Percentiles rank a stretch among this genome's conserved stretches.
Conservation (phyloP, 1,284 basidiomycete species). For the Sporisorium exsertum region DNA sequence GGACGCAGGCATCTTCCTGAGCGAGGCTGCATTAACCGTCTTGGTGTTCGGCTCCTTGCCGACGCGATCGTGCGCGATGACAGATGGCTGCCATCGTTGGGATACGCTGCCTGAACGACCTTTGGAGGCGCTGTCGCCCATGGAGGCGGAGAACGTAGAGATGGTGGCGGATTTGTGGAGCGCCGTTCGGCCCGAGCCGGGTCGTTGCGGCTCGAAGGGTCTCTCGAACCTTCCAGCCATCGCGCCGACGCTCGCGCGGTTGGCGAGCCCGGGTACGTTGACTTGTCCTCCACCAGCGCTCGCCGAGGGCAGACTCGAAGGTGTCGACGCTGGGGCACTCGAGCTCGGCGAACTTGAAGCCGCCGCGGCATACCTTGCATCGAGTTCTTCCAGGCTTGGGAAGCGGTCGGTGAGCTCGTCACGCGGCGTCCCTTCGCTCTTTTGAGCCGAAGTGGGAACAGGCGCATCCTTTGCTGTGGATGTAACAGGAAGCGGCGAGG, state of each 20-base stretch:
- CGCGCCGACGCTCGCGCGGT: slow-evolving; percentile 47
- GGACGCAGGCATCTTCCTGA: slow-evolving; percentile 9
- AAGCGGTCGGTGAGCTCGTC: slow-evolving; percentile 52
- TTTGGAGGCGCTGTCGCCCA: slow-evolving; percentile 2
- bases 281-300: slow-evolving; percentile 9
- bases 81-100: slow-evolving; percentile 37
- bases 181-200: slow-evolving; percentile 4
- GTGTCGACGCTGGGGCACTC: slow-evolving; percentile 8
- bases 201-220: slow-evolving; percentile 29
- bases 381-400: slow-evolving; percentile 57
- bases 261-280: slow-evolving; percentile 39
- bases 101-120: slow-evolving; percentile 21
- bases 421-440: slow-evolving; percentile 7
- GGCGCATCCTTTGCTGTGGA: slow-evolving; percentile 8
- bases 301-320: slow-evolving; percentile 9
- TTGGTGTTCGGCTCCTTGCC: slow-evolving; percentile 9
- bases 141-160: slow-evolving; percentile 15
- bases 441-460: neutral
- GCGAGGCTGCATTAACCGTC: neutral
- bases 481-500: slow-evolving; percentile 26
- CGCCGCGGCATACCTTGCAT: slow-evolving; percentile 37
- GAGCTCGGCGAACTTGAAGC: slow-evolving; percentile 6
- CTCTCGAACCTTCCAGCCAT: slow-evolving; percentile 53
- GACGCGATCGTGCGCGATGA: slow-evolving; percentile 18
- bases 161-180: slow-evolving; percentile 31